phyloP scores from a whole-genome alignment of 176 grass and related monocot genomes.

The Carex scoparia region DNA sequence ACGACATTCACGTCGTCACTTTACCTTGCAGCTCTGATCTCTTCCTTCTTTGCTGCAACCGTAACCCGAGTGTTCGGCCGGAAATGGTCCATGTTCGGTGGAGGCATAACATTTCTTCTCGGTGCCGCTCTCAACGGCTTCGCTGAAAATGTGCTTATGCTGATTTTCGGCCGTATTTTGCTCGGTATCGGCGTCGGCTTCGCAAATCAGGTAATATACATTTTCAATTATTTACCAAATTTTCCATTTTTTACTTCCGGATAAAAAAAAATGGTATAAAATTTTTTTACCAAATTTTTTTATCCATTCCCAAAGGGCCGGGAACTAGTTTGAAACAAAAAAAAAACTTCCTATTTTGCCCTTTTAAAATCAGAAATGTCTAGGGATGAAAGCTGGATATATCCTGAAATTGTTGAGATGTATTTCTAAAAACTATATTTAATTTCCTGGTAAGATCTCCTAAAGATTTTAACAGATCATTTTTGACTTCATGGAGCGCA shows the following conservation, averaged over 20 bases:
- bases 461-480: no score
- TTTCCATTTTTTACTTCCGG: neutral
- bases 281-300: neutral
- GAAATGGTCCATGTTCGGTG: conserved; percentile 95
- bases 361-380: neutral
- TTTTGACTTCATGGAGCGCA: no score
- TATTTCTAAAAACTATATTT: neutral
- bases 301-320: neutral
- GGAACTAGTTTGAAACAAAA: neutral
- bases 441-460: neutral
- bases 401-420: neutral
- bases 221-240: neutral
- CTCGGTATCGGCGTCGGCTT: conserved; percentile 93
- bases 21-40: conserved; percentile 74
- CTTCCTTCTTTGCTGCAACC: conserved; percentile 66
- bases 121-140: conserved; percentile 74
- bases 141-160: conserved; percentile 53
- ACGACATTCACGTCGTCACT: conserved; percentile 93
- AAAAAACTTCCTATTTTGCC: neutral
- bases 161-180: conserved; percentile 89
- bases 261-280: neutral
- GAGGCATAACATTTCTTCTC: conserved; percentile 76
- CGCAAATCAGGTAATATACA: conserved; percentile 61
- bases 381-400: neutral
- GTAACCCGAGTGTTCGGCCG: conserved; percentile 65